Base-by-base conservation (phyloP, 2,329 filamentous ascomycete genomes). In the Trichoderma sp. region DNA sequence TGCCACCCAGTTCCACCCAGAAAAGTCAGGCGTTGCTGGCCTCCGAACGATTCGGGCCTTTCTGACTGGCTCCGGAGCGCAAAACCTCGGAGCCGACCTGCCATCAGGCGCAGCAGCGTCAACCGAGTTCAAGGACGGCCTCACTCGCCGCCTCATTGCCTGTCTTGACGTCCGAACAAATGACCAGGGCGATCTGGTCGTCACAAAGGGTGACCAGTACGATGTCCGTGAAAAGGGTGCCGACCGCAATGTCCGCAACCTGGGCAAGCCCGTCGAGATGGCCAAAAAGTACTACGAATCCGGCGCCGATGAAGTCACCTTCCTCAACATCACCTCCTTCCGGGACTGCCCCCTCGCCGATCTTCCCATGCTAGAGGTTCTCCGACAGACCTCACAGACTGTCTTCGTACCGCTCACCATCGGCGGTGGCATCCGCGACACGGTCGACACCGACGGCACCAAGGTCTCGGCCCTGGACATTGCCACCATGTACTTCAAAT, bases 121-220 rank as follows among this genome's bases (percentile, higher is more conserved):
- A 11, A 69, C 74, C 55, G 63, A 72, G 2, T 76, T 75, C 73
- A 72, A 75, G 69, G 89, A 94, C 73, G 94, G 94, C 21, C 85
- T 99, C 62, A 99, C 96, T n/a, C 87, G 94, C 70, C 89, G 96
- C 73, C 89, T 99, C 62, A 98, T 99, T 77, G 96, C 96, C 33
- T 99, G 96, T 77, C 89, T 99, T 33, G 96, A 99, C 77, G 96
- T 99, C 62, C 91, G 96, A 55, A 89, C 94, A 65, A 99, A 99
- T 79, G 96, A 99, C 79, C 86, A 91, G 71, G 96, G 96, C 40
- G 96, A 99, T 80, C 85, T 99, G 11, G 96, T 99, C 0, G 96
- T 99, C 47, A 99, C 96, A 16, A 99, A 99, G 81, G 96, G 96
- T 69, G 96, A 99, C 81, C 95, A 98, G 80, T 99, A 99, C 82